phyloP scores from a whole-genome alignment of 2,329 filamentous ascomycete species.

The Geoglossum cookeanum region DNA sequence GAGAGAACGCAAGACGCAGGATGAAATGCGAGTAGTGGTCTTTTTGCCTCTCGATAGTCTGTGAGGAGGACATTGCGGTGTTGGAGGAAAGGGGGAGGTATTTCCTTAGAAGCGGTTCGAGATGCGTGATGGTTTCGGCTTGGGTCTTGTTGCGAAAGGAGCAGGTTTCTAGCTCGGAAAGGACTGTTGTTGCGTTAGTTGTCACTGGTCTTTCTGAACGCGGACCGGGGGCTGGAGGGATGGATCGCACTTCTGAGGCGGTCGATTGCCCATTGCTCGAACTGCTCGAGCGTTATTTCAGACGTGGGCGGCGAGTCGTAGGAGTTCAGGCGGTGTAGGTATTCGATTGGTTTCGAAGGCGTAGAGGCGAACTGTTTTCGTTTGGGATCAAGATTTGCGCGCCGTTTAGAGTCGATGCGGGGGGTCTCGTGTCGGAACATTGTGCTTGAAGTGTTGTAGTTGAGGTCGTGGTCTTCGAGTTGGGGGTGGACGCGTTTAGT shows the following conservation, averaged over 20 bases:
- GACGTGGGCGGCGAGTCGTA: slow-evolving; percentile 75
- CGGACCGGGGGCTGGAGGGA: background rate
- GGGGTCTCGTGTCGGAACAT: slow-evolving; percentile 17
- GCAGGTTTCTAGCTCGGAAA: slow-evolving; percentile 81
- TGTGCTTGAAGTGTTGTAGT: background rate
- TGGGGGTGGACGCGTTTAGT: background rate
- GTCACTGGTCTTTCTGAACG: slow-evolving; percentile 1
- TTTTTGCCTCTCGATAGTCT: slow-evolving; percentile 63
- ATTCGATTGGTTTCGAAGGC: slow-evolving; percentile 57
- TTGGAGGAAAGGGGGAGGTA: slow-evolving; percentile 66
- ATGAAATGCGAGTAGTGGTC: slow-evolving; percentile 99
- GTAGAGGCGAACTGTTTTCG: slow-evolving; percentile 74
- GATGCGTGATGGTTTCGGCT: slow-evolving; percentile 65
- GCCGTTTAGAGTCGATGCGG: slow-evolving; percentile 47
- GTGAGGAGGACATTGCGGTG: slow-evolving; percentile 36
- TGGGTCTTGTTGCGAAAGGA: slow-evolving; percentile 79
- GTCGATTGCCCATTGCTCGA: slow-evolving; percentile 97
- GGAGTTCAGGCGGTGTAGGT: slow-evolving; percentile 78
- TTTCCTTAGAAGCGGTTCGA: slow-evolving; percentile 74
- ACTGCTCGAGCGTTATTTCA: slow-evolving; percentile 90
- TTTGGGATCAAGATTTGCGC: slow-evolving; percentile 56
- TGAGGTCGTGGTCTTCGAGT: background rate
- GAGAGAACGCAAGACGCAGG: slow-evolving; percentile 75
- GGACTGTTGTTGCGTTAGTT: slow-evolving; percentile 32
- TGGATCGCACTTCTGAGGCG: slow-evolving; percentile 48